Percentiles rank a stretch among this genome's conserved stretches.
These are phyloP conservation scores for Russula foetens DNA, from an alignment of 768 basidiomycete species.

Conservation along the genomic window DNA sequence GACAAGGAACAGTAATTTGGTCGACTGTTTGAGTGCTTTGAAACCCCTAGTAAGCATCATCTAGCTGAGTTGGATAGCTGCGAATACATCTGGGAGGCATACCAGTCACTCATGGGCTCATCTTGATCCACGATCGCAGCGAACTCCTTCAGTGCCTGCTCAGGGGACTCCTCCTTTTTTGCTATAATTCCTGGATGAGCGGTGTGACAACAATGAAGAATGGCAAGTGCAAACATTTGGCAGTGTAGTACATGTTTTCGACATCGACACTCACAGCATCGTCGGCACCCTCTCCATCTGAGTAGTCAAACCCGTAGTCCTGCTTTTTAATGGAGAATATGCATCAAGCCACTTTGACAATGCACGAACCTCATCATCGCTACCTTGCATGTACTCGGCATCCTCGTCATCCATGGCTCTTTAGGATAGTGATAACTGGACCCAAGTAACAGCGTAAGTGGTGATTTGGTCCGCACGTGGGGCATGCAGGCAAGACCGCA, in stretches of 20 bases:
- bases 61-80: not conserved
- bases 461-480: not conserved
- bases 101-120: conserved; percentile 94
- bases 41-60: conserved; percentile 70
- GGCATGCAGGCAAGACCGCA: not conserved
- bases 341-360: conserved; percentile 10
- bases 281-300: conserved; percentile 79
- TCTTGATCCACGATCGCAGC: conserved; percentile 83
- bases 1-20: conserved; percentile 81
- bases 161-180: conserved; percentile 90
- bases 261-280: conserved; percentile 79
- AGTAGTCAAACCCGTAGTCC: conserved; percentile 97
- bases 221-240: conserved; percentile 65
- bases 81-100: conserved; percentile 22
- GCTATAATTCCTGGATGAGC: conserved; percentile 38
- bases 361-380: conserved; percentile 64
- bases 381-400: conserved; percentile 90
- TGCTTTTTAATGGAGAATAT: conserved; percentile 26
- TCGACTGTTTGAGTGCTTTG: conserved; percentile 96
- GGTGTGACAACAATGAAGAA: not conserved
- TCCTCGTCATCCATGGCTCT: conserved; percentile 81
- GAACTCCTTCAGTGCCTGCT: conserved; percentile 87
- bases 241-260: conserved; percentile 97
- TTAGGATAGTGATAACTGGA: not conserved
- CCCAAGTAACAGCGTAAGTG: not conserved